Evolutionary conservation across 176 grass and related monocot species (phyloP), one percentile per base, ranked within the genome.

Genomic region (Puya raimondii): DNA sequence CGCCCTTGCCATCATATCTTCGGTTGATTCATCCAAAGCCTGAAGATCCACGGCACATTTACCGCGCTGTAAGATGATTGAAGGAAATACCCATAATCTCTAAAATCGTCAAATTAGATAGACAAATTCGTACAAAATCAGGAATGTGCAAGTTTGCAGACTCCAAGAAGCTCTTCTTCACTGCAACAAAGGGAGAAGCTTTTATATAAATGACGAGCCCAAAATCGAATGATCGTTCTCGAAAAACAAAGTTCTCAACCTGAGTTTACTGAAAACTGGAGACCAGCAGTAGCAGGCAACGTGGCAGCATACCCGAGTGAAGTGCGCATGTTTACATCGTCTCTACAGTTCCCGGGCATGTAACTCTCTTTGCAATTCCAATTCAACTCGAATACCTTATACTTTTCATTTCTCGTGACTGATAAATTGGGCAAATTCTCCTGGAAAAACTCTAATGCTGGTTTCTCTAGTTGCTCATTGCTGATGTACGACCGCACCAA

Each of bases 211-310:
- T 12, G 48, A 49, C 10, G 66, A 56, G 18, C 2, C 68, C 1
- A 77, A 56, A 67, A 52, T 50, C 49, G 4, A 57, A 70, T 66
- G 13, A 6, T 42, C 52, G 47, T 76, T 57, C 23, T 50, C 47
- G 75, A 57, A 65, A 56, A 26, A 17, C 52, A 13, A 27, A 16
- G 33, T 42, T 47, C 70, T 50, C 15, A 78, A 99, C 94, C 89
- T 86, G 89, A 86, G 75, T 84, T 66, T 17, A 64, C 78, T 15
- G 82, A 85, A 82, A 92, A 92, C 33, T 72, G 89, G 78, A 88
- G 64, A 63, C 68, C 73, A 50, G 64, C 48, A 72, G 72, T 76
- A 76, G 74, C 74, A 56, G 85, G 68, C 23, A 91, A 53, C 16
- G 75, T 84, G 20, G 64, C 70, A 67, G 73, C 52, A 61, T 58